These are phyloP conservation scores for Sindora glabra DNA, from an alignment of 306 rosid species.

Conservation along the genomic window DNA sequence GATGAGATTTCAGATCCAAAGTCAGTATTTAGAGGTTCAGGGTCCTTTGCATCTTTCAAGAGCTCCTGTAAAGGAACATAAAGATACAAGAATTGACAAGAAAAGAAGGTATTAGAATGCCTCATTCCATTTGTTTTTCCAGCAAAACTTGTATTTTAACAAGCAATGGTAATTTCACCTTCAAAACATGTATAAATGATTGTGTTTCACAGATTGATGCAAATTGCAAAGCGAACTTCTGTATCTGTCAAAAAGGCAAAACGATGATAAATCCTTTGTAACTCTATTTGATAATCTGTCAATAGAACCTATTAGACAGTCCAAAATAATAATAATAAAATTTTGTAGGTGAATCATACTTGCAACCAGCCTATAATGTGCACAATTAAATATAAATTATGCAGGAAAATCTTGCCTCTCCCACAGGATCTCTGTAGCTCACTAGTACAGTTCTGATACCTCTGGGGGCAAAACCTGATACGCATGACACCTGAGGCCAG, in stretches of 20 bases:
- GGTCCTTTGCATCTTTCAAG: constrained; percentile 34
- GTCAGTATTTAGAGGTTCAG: constrained; percentile 44
- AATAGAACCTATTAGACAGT: background rate
- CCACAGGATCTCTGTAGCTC: constrained; percentile 51
- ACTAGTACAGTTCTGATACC: constrained; percentile 60
- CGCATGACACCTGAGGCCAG: constrained; percentile 86
- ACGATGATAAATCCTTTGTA: background rate
- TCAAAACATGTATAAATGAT: constrained; percentile 42
- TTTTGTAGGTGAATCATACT: background rate
- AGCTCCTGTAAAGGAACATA: constrained; percentile 44
- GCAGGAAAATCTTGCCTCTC: constrained; percentile 36
- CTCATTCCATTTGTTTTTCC: background rate
- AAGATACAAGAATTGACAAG: constrained; percentile 6
- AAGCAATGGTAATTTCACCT: constrained; percentile 30
- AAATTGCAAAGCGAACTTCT: constrained; percentile 76
- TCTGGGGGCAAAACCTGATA: constrained; percentile 64
- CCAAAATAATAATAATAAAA: background rate
- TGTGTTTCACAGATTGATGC: constrained; percentile 50
- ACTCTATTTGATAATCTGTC: background rate
- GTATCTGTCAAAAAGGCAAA: constrained; percentile 37
- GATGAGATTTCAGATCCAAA: constrained; percentile 58
- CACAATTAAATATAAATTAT: background rate
- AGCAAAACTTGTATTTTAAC: background rate
- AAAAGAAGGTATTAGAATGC: background rate
- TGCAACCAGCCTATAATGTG: background rate